These are phyloP conservation scores for Hypholoma sublateritium DNA, from an alignment of 768 basidiomycete genomes.

Conservation along the genomic window DNA sequence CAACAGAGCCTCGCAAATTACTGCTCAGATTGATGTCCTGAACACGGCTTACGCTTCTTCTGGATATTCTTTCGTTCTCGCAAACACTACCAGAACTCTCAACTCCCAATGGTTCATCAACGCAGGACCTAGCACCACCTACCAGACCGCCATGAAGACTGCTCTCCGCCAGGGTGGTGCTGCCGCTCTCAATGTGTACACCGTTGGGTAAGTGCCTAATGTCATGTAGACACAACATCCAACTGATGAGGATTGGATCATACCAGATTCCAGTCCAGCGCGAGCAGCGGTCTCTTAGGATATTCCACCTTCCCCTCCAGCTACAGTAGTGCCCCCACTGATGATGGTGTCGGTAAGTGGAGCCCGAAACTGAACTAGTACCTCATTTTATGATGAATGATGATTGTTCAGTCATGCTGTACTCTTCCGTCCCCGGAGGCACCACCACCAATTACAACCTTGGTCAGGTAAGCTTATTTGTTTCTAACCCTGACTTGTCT, in stretches of 20 bases:
- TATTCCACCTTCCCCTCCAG: constrained; percentile 53
- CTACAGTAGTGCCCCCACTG: constrained; percentile 37
- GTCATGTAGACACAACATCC: neutral
- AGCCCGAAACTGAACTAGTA: neutral
- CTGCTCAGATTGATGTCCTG: constrained; percentile 36
- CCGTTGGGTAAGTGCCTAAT: constrained; percentile 38
- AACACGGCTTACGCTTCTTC: constrained; percentile 41
- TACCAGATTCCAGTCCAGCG: constrained; percentile 27
- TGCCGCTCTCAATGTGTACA: constrained; percentile 48
- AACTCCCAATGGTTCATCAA: constrained; percentile 50
- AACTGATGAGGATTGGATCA: neutral
- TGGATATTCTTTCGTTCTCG: constrained; percentile 33
- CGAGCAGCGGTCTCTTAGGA: constrained; percentile 46
- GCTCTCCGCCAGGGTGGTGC: constrained; percentile 40
- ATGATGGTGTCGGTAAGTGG: constrained; percentile 43
- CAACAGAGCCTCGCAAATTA: constrained; percentile 35
- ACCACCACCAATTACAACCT: constrained; percentile 40
- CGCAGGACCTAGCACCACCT: constrained; percentile 31
- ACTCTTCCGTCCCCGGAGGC: constrained; percentile 44
- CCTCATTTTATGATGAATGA: neutral
- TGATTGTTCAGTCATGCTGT: constrained; percentile 31
- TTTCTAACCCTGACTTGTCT: neutral
- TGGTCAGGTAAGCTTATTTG: constrained; percentile 28
- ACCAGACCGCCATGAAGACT: constrained; percentile 50
- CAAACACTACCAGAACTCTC: constrained; percentile 39